Conservation (phyloP, 1,139 yeast genomes). For the Zygoascus hellenicus region DNA sequence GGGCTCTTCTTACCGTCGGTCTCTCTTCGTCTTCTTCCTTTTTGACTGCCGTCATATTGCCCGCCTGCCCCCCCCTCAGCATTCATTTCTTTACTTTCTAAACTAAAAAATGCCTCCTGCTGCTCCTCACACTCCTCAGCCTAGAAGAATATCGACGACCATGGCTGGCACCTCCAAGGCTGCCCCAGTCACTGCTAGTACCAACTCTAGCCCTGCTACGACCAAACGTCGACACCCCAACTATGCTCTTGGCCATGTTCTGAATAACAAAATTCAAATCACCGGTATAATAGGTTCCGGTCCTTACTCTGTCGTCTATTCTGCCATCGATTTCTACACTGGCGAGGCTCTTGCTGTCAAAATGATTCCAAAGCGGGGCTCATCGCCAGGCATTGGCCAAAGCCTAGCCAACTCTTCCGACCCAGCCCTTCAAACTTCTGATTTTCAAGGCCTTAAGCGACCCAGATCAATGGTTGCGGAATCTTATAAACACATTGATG, state of each 20-base stretch:
- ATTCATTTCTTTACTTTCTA: background rate
- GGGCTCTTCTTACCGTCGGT: background rate
- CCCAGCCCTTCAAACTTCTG: constrained; percentile 1
- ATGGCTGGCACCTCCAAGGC: too few relatives aligned
- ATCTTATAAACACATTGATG: constrained; percentile 8
- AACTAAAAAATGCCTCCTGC: background rate
- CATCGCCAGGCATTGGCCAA: constrained; percentile 12
- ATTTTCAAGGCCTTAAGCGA: constrained; percentile 4
- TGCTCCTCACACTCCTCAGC: constrained; percentile 2
- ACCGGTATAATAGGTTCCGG: constrained; percentile 56
- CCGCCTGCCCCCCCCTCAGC: background rate
- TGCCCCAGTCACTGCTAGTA: background rate
- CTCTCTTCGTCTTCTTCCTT: background rate
- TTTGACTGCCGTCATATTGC: background rate
- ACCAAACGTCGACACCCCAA: constrained; percentile 4
- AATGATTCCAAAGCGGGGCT: constrained; percentile 42
- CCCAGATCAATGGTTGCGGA: constrained; percentile 8
- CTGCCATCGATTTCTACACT: constrained; percentile 52
- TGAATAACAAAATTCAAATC: constrained; percentile 18
- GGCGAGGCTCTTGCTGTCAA: constrained; percentile 63
- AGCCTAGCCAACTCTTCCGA: background rate
- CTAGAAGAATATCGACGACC: background rate
- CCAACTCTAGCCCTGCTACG: background rate
- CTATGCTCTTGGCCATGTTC: constrained; percentile 11
- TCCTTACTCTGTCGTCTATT: constrained; percentile 79